Evolutionary conservation across 2,329 filamentous ascomycete genomes (phyloP).

Genomic region (Pseudohalonectria lignicola): DNA sequence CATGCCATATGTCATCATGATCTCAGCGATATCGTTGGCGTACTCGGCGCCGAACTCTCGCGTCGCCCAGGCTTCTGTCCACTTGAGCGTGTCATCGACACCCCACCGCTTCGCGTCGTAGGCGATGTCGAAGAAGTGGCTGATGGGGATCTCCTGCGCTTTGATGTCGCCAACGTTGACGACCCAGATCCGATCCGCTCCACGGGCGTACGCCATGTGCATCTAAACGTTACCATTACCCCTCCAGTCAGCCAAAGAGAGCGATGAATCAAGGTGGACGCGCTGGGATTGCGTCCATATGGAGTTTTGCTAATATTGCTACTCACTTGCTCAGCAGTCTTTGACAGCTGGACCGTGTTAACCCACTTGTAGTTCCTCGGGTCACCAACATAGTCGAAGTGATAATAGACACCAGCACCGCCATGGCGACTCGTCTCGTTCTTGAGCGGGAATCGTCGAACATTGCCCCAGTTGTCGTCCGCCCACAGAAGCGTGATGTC

Average conservation of each 20-base stretch:
- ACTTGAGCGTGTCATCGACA: slow-evolving; percentile 41
- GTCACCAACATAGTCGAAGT: slow-evolving; percentile 40
- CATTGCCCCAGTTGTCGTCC: slow-evolving; percentile 60
- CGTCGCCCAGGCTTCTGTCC: slow-evolving; percentile 39
- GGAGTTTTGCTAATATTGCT: too few relatives aligned
- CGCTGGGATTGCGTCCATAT: too few relatives aligned
- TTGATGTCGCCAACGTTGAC: slow-evolving; percentile 59
- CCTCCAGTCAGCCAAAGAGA: background rate
- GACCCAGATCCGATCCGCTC: slow-evolving; percentile 53
- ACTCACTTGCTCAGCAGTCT: slow-evolving; percentile 38
- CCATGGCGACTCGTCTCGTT: slow-evolving; percentile 49
- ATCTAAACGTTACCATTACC: slow-evolving; percentile 27
- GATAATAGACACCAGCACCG: slow-evolving; percentile 57
- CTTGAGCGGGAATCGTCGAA: slow-evolving; percentile 46
- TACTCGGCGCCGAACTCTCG: slow-evolving; percentile 42
- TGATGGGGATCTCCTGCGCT: slow-evolving; percentile 52
- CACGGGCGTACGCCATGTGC: slow-evolving; percentile 45
- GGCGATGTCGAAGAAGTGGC: slow-evolving; percentile 56
- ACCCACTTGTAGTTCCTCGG: slow-evolving; percentile 46
- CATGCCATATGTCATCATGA: slow-evolving; percentile 45
- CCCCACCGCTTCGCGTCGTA: slow-evolving; percentile 50
- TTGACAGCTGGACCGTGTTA: slow-evolving; percentile 52
- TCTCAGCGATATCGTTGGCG: slow-evolving; percentile 32
- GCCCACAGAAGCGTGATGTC: slow-evolving; percentile 58
- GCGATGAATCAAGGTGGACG: too few relatives aligned